Evolutionary conservation across 371 early-diverging fungal genomes (phyloP).

Genomic region (Rhizopus arrhizus): DNA sequence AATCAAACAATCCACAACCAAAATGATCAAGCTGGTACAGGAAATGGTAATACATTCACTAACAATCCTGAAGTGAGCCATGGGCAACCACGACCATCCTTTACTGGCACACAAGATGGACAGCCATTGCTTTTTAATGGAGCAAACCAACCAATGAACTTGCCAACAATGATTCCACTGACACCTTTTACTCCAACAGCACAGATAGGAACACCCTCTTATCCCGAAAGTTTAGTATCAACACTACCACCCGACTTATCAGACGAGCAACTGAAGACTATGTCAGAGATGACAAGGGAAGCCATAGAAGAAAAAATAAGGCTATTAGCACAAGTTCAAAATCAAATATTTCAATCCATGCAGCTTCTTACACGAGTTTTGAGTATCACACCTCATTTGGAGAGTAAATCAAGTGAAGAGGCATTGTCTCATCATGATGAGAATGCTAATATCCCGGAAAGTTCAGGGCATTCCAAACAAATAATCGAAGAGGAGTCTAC

Average conservation of each 20-base stretch:
- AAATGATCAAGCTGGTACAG: background rate
- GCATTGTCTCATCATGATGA: background rate
- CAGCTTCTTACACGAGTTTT: conserved; percentile 60
- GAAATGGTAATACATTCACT: background rate
- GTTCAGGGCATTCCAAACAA: background rate
- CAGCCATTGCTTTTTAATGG: background rate
- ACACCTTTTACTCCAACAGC: conserved; percentile 11
- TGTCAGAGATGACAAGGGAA: conserved; percentile 62
- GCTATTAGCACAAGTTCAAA: conserved; percentile 61
- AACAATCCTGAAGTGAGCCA: too few relatives aligned
- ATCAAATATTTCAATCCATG: conserved; percentile 64
- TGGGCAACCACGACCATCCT: background rate
- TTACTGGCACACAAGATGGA: background rate
- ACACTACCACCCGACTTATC: conserved; percentile 48
- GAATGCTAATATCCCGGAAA: background rate
- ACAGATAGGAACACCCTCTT: conserved; percentile 5
- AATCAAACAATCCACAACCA: conserved; percentile 8
- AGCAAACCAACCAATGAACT: conserved; percentile 5
- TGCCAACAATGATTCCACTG: conserved; percentile 41
- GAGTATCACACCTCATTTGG: conserved; percentile 42
- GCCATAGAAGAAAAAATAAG: conserved; percentile 62
- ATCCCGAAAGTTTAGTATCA: conserved; percentile 12
- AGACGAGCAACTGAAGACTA: conserved; percentile 56
- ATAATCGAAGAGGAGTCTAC: background rate
- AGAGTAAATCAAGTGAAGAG: background rate